Evolutionary conservation across 768 basidiomycete species (phyloP).

Genomic region (Coprinellus micaceus): DNA sequence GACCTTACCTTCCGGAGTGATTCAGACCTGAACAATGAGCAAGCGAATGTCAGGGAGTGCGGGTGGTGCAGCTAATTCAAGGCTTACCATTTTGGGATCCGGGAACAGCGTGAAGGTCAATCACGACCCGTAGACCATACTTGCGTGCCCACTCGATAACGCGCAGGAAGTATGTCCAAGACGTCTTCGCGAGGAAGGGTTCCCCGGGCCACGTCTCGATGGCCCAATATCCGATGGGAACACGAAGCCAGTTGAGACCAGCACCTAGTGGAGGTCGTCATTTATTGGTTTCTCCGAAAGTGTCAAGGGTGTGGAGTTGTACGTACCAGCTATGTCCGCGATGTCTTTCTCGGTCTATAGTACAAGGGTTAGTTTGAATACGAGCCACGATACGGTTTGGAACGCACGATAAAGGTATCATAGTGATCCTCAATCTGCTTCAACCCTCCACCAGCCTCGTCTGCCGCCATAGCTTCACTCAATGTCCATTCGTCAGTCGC

Average conservation of each 20-base stretch:
- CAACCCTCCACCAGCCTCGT: slow-evolving; percentile 60
- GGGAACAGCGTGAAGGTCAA: slow-evolving; percentile 78
- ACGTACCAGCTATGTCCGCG: slow-evolving; percentile 67
- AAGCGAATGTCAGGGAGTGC: not conserved
- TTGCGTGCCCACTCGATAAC: slow-evolving; percentile 82
- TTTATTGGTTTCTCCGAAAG: no score
- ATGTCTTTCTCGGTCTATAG: slow-evolving; percentile 80
- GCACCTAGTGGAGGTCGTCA: slow-evolving; percentile 53
- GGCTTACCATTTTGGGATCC: slow-evolving; percentile 69
- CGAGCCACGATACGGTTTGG: not conserved
- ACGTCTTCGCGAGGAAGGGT: slow-evolving; percentile 69
- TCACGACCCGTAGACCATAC: slow-evolving; percentile 79
- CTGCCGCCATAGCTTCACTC: slow-evolving; percentile 60
- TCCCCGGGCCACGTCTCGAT: slow-evolving; percentile 73
- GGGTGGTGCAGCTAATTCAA: not conserved
- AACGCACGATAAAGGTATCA: slow-evolving; percentile 72
- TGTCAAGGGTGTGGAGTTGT: not conserved
- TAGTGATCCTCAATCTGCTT: slow-evolving; percentile 68
- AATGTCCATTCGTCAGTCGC: slow-evolving; percentile 68
- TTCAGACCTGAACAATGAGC: slow-evolving; percentile 39
- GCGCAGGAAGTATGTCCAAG: slow-evolving; percentile 80
- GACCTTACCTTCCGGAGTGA: slow-evolving; percentile 50
- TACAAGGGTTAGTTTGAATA: not conserved
- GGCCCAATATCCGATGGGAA: slow-evolving; percentile 85
- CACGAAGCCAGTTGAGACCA: slow-evolving; percentile 79